Conservation (phyloP, 768 basidiomycete species). For the Rhodotorula babjevae region DNA sequence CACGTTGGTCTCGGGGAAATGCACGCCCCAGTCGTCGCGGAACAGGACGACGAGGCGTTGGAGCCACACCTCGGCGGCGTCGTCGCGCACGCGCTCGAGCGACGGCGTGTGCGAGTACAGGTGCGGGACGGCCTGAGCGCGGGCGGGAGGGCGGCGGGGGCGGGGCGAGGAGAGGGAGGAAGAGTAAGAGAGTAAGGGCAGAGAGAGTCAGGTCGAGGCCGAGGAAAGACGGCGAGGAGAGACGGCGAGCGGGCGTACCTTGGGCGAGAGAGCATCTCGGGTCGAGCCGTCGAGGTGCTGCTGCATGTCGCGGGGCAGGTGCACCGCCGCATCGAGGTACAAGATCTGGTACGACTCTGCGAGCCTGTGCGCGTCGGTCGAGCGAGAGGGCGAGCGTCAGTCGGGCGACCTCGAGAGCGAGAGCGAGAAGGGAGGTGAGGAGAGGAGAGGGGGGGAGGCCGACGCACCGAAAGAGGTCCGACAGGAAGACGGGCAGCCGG, state of each 20-base stretch:
- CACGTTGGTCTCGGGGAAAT: slow-evolving; percentile 33
- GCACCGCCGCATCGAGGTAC: slow-evolving; percentile 14
- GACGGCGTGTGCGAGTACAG: neutral
- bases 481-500: slow-evolving; percentile 23
- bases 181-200: neutral
- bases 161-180: neutral
- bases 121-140: neutral
- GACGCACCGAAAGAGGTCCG: slow-evolving; percentile 32
- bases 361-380: slow-evolving; percentile 11
- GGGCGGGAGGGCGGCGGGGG: neutral
- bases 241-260: neutral
- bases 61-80: slow-evolving; percentile 4
- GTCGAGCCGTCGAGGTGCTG: neutral
- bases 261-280: slow-evolving; percentile 2
- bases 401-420: neutral
- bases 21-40: slow-evolving; percentile 31
- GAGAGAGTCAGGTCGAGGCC: no score
- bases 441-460: neutral
- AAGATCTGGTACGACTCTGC: slow-evolving; percentile 31
- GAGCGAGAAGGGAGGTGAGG: no score
- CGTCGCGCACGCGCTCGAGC: neutral
- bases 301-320: slow-evolving; percentile 17
- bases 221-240: no score
- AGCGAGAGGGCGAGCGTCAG: no score
- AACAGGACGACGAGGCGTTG: slow-evolving; percentile 22